Evolutionary conservation across 1,284 basidiomycete genomes (phyloP).

Genomic region (Sporisorium graminicola): DNA sequence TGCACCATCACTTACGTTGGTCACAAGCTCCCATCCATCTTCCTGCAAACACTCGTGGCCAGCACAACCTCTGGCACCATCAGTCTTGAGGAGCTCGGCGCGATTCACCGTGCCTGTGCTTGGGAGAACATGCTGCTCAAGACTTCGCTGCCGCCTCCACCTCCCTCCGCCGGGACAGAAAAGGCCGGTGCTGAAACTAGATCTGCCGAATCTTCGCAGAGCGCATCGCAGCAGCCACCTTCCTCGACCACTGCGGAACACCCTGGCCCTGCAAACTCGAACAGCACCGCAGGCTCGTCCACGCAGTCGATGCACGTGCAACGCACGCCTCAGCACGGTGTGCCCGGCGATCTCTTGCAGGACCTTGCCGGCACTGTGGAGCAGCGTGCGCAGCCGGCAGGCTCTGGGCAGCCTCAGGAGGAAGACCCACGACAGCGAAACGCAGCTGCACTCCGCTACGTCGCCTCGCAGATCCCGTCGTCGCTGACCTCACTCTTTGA

Average conservation of each 20-base stretch:
- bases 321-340: conserved; percentile 40
- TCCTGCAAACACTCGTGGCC: conserved; percentile 75
- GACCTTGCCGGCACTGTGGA: conserved; percentile 51
- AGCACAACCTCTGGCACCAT: conserved; percentile 74
- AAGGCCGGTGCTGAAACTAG: conserved; percentile 22
- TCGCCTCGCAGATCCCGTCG: conserved; percentile 83
- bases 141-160: conserved; percentile 51
- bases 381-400: conserved; percentile 18
- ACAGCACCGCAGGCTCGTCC: conserved; percentile 4
- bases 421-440: conserved; percentile 46
- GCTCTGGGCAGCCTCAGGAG: conserved; percentile 23
- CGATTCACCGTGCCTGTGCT: conserved; percentile 83
- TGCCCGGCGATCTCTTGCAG: conserved; percentile 43
- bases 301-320: conserved; percentile 21
- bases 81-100: conserved; percentile 79
- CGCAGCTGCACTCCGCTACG: conserved; percentile 76
- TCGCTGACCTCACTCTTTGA: conserved; percentile 88
- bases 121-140: conserved; percentile 89
- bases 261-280: conserved; percentile 5
- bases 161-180: conserved; percentile 6
- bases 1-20: conserved; percentile 86
- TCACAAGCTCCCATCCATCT: conserved; percentile 79
- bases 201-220: conserved; percentile 18
- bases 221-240: conserved; percentile 5
- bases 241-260: background rate